These are phyloP conservation scores for Orobanche coerulescens DNA, from an alignment of 257 asterid genomes.

Conservation along the genomic window DNA sequence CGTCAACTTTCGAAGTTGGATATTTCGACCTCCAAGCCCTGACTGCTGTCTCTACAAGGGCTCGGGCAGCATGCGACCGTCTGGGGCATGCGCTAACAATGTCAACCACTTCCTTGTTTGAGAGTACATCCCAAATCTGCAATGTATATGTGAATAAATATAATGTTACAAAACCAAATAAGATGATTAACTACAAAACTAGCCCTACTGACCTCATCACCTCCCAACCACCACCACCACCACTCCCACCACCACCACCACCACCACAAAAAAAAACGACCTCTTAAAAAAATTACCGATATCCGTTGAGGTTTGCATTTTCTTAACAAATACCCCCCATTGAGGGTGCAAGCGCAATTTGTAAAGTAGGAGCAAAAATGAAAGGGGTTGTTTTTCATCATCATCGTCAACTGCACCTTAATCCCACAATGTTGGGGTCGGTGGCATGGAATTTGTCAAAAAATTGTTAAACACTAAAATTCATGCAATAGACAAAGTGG, in stretches of 20 bases:
- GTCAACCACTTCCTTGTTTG: slow-evolving; percentile 72
- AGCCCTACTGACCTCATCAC: background rate
- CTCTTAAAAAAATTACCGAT: background rate
- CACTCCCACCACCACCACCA: too few species aligned
- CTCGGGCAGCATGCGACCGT: slow-evolving; percentile 55
- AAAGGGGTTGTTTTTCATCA: too few species aligned
- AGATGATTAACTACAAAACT: background rate
- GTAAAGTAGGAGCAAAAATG: background rate
- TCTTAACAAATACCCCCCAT: background rate
- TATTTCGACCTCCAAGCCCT: slow-evolving; percentile 64
- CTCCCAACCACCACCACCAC: too few species aligned
- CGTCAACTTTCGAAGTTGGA: slow-evolving; percentile 78
- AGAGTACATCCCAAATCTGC: slow-evolving; percentile 87
- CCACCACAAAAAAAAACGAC: background rate
- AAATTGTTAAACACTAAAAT: too few species aligned
- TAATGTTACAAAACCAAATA: too few species aligned
- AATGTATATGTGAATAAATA: background rate
- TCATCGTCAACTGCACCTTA: too few species aligned
- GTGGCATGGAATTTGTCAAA: too few species aligned
- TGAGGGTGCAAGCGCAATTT: background rate
- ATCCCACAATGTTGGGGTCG: too few species aligned
- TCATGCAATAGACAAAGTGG: too few species aligned
- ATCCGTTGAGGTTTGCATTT: background rate
- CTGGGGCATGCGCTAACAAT: slow-evolving; percentile 46
- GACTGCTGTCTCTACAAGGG: slow-evolving; percentile 60